Conservation (phyloP, 1,284 basidiomycete species). For the Abortiporus biennis region DNA sequence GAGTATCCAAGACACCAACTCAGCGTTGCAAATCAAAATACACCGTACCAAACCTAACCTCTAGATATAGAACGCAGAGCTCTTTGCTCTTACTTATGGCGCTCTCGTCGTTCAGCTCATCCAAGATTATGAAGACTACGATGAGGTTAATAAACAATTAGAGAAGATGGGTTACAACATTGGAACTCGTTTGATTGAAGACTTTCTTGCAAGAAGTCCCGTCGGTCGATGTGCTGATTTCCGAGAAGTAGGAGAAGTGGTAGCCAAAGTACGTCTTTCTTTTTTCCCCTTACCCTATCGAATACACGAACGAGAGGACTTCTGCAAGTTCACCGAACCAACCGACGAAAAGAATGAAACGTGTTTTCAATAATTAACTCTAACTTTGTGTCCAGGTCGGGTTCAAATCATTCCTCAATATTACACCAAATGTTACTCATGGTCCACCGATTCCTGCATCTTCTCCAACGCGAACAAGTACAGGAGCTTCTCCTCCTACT, state of each 20-base stretch:
- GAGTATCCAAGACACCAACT: conserved; percentile 23
- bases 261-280: conserved; percentile 64
- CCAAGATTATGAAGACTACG: conserved; percentile 98
- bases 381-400: conserved; percentile 79
- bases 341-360: not conserved
- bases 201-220: conserved; percentile 90
- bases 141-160: conserved; percentile 80
- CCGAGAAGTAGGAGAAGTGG: conserved; percentile 88
- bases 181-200: conserved; percentile 93
- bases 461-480: conserved; percentile 38
- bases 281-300: not conserved
- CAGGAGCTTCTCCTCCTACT: conserved; percentile 25
- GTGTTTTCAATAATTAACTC: not conserved
- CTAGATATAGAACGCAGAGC: conserved; percentile 79
- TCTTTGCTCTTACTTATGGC: conserved; percentile 96
- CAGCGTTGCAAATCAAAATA: conserved; percentile 1
- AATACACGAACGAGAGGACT: not conserved
- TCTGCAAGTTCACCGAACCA: not conserved
- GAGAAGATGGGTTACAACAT: conserved; percentile 99
- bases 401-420: conserved; percentile 98
- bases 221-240: conserved; percentile 88
- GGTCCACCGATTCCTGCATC: conserved; percentile 41
- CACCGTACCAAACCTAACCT: conserved; percentile 14
- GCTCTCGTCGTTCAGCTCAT: conserved; percentile 97
- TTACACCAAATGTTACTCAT: conserved; percentile 82